Evolutionary conservation across 768 basidiomycete species (phyloP), one percentile per base, ranked within the genome.

Genomic region (Boletus edulis): DNA sequence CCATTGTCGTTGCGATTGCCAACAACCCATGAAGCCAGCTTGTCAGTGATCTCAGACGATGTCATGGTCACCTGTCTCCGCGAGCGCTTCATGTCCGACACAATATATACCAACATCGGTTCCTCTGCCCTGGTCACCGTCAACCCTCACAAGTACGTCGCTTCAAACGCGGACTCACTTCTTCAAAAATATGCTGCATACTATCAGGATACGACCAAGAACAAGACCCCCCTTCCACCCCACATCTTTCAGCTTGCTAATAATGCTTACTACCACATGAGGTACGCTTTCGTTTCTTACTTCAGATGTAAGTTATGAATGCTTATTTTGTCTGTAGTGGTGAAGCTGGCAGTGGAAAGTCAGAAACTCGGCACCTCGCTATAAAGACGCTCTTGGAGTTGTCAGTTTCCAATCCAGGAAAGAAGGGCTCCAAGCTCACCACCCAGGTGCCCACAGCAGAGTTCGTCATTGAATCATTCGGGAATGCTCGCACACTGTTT

Each of bases 251-350:
- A 94, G 65, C 78, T 93, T 45, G 91, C 92, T 6, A 87, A 93
- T 63, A 89, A 91, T 73, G 86, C 92, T 5, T 98, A 95, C 73
- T 98, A 94, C 70, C 93, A 98, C 72, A 96, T 98, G 94, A 91
- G 77, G 95, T 95, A 70, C 60, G 86, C 3, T 32, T 14, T 10
- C n/a, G 4, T 52, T 20, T 20, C 34, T 29, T 22, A n/a, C 15
- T 24, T 29, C 17, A 15, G 5, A 3, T 12, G 5, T 18, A 7
- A 8, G 27, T 54, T 52, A 44, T 42, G 8, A 32, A 56, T 13
- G 8, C 49, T 37, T 2, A 2, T 9, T 45, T 62, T 50, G 1
- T 65, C 62, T 58, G 3, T 67, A 97, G 94, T 55, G 94, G 95
- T 27, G 93, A 96, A 72, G 91, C 94, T 0, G 88, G 89, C 27